Conservation (phyloP, 2,329 filamentous ascomycete species). For the Colletotrichum scovillei region DNA sequence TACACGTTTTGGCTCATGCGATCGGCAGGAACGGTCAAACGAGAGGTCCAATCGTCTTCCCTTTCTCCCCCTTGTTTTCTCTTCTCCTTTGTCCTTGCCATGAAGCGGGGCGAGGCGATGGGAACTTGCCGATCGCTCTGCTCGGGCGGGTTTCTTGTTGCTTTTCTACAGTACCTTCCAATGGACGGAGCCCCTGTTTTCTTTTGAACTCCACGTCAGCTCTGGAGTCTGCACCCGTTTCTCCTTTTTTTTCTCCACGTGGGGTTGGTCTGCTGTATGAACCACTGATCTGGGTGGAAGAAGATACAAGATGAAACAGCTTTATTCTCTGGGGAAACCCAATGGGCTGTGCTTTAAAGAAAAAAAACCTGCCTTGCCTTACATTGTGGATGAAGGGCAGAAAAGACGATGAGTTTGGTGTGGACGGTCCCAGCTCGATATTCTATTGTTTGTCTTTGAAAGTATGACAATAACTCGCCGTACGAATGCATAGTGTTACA, state of each 20-base stretch:
- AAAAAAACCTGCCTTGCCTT: too few species aligned
- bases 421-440: neutral
- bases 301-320: neutral
- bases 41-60: neutral
- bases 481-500: neutral
- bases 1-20: slow-evolving; percentile 16
- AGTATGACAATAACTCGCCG: neutral
- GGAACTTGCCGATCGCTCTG: neutral
- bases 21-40: slow-evolving; percentile 2
- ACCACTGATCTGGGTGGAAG: neutral
- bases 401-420: neutral
- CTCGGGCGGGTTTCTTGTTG: neutral
- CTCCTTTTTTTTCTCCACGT: neutral
- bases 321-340: neutral
- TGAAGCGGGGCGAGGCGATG: neutral
- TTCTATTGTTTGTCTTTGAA: neutral
- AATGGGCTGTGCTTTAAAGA: too few species aligned
- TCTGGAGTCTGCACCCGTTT: neutral
- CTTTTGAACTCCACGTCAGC: slow-evolving; percentile 7
- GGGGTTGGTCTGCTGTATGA: neutral
- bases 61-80: neutral
- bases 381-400: neutral
- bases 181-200: neutral
- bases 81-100: neutral
- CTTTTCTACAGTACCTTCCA: neutral